phyloP scores from a whole-genome alignment of 2,329 filamentous ascomycete genomes.

The Fusarium luffae region DNA sequence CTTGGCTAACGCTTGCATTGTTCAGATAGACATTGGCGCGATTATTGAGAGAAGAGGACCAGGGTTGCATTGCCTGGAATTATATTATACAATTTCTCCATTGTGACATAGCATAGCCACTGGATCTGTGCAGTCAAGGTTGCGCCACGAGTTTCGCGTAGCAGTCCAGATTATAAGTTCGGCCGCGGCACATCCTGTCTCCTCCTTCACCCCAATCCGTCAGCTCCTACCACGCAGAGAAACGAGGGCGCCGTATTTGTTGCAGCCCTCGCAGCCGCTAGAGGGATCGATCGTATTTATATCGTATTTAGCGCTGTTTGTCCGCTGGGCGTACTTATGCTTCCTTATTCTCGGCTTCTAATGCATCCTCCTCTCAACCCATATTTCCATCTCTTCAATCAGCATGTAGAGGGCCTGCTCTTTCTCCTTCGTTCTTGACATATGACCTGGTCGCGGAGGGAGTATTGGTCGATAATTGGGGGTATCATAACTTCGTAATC shows the following conservation, averaged over 20 bases:
- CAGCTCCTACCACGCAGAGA: not conserved
- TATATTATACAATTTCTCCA: not conserved
- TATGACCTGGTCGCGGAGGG: not conserved
- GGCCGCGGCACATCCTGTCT: not conserved
- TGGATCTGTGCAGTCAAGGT: not conserved
- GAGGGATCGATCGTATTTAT: not conserved
- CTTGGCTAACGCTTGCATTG: not conserved
- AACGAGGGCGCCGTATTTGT: not conserved
- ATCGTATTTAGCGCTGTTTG: not conserved
- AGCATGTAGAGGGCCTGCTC: not conserved
- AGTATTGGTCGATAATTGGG: not conserved
- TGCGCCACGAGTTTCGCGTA: not conserved
- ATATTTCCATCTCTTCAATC: not conserved
- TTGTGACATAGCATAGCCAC: not conserved
- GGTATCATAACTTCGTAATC: constrained; percentile 10
- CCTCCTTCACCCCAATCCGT: not conserved
- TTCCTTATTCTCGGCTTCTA: not conserved
- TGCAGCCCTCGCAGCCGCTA: not conserved
- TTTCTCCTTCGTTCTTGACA: not conserved
- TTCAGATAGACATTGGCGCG: not conserved
- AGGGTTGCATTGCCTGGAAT: not conserved
- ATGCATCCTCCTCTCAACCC: not conserved
- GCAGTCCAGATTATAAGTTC: not conserved
- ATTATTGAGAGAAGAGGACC: not conserved
- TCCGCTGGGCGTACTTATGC: not conserved